Base-by-base conservation (phyloP, 768 basidiomycete species). In the Lactarius evosmus region DNA sequence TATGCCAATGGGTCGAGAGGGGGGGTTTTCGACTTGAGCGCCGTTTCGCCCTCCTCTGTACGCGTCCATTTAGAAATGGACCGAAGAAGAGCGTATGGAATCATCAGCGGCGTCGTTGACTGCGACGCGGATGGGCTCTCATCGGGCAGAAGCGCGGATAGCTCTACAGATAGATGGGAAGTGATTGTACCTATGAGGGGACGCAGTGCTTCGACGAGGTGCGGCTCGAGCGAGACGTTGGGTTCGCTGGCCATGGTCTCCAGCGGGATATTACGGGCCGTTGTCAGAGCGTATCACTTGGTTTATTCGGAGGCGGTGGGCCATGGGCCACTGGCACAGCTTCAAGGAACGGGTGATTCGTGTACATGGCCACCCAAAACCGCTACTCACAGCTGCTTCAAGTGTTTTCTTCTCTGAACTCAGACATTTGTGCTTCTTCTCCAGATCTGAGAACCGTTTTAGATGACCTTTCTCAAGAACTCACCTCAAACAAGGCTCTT, bases 1-100 rank as follows among this genome's bases (percentile, higher is more conserved):
- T 89, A 93, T 16, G 81, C 77, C 25, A 75, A 75, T 5, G 83
- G 76, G 62, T 84, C 74, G 53, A 91, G 76, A 1, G 78, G 73
- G 11, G 79, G 79, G 7, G 76, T 69, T 57, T 83, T 76, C 55
- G 72, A 68, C 14, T 71, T 66, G 25, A 83, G 72, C 3, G 74
- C 70, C 0, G 62, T 61, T 38, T 67, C 71, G 7, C 85, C 89
- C 52, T 75, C 74, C 5, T 76, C 68, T 32, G 88, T 80, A 50
- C 85, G 83, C 17, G 86, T 75, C 91, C 91, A 93, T 73, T 78
- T 78, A 0, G 91, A 89, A 54, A 89, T 77, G 33, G 79, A 73
- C 9, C 75, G 77, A 46, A 93, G 78, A 49, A 86, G 72, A 7
- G 76, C 71, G 74, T 93, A 88, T 0, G 88, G 83, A 59, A 94